Conservation (phyloP, 257 asterid species). For the Haberlea rhodopensis region DNA sequence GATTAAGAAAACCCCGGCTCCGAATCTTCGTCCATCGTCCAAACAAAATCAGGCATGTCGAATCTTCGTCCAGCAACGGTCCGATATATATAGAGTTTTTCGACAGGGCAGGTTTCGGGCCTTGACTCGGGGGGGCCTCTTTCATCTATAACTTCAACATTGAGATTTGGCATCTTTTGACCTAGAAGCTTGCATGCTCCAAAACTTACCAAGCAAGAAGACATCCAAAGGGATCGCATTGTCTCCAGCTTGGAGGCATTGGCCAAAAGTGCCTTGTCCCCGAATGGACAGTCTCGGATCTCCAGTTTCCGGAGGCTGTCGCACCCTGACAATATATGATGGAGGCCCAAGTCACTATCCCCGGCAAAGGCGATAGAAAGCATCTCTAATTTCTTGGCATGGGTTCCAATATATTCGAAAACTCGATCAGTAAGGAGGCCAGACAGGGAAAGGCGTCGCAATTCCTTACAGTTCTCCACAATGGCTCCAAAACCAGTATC, state of each 20-base stretch:
- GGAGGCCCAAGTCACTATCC: conserved; percentile 82
- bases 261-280: conserved; percentile 93
- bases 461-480: conserved; percentile 68
- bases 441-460: conserved; percentile 81
- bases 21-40: conserved; percentile 66
- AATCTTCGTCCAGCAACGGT: conserved; percentile 77
- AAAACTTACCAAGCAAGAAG: conserved; percentile 83
- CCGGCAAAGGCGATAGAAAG: conserved; percentile 98
- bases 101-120: conserved; percentile 72
- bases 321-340: conserved; percentile 84
- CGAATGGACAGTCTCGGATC: conserved; percentile 94
- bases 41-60: conserved; percentile 84
- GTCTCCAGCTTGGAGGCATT: conserved; percentile 96
- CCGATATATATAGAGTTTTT: conserved; percentile 74
- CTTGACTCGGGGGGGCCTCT: conserved; percentile 73
- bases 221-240: conserved; percentile 99
- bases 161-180: conserved; percentile 75
- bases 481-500: conserved; percentile 95
- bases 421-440: conserved; percentile 87
- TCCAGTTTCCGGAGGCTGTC: conserved; percentile 85
- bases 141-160: conserved; percentile 93
- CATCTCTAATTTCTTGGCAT: conserved; percentile 91
- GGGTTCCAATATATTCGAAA: conserved; percentile 69
- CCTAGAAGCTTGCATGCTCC: conserved; percentile 90
- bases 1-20: conserved; percentile 35